These are phyloP conservation scores for Pisolithus orientalis DNA, from an alignment of 768 basidiomycete genomes.

Conservation along the genomic window DNA sequence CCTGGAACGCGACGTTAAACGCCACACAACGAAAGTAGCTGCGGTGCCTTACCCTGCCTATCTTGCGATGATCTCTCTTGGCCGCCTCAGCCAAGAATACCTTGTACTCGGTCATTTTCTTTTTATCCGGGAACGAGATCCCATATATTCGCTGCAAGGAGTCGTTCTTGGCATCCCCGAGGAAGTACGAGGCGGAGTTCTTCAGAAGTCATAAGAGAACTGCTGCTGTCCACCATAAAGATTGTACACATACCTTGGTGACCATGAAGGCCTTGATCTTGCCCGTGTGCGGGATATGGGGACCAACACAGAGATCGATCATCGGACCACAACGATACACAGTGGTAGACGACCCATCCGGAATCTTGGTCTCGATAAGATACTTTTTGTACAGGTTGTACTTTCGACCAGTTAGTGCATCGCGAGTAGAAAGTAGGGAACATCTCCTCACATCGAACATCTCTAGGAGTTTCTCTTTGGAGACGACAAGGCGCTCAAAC, in stretches of 20 bases:
- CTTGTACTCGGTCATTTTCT: conserved; percentile 93
- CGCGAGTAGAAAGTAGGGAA: not conserved
- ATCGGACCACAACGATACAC: conserved; percentile 99
- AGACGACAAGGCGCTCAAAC: conserved; percentile 89
- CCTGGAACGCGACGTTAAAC: conserved; percentile 33
- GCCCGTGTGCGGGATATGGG: conserved; percentile 97
- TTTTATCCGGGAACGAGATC: conserved; percentile 97
- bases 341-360: conserved; percentile 93
- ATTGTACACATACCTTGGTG: conserved; percentile 63
- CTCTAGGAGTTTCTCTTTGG: conserved; percentile 91
- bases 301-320: conserved; percentile 95
- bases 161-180: conserved; percentile 89
- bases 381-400: conserved; percentile 99
- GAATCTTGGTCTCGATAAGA: conserved; percentile 91
- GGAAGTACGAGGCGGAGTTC: conserved; percentile 98
- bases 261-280: conserved; percentile 97
- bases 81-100: conserved; percentile 93
- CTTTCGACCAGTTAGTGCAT: conserved; percentile 34
- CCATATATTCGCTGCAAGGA: conserved; percentile 95
- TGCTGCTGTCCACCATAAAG: not conserved
- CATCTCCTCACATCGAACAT: conserved; percentile 81
- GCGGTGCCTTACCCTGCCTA: conserved; percentile 58
- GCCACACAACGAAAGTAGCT: not conserved
- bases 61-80: conserved; percentile 95
- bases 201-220: conserved; percentile 23